Percentiles rank a stretch among this genome's conserved stretches.
phyloP scores from a whole-genome alignment of 2,329 filamentous ascomycete species.

The Claviceps spartinae region DNA sequence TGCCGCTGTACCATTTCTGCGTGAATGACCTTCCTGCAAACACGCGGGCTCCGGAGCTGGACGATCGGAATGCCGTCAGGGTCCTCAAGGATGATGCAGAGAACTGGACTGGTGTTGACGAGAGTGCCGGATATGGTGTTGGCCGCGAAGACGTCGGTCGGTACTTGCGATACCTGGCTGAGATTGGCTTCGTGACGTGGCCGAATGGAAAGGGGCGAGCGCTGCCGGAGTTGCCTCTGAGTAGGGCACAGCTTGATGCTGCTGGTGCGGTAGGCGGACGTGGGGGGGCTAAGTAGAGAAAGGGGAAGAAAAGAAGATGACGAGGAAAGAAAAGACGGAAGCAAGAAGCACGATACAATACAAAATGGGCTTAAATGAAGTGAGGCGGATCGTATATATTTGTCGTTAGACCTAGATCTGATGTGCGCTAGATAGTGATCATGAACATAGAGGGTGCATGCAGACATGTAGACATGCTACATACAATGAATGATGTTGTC shows the following conservation, averaged over 20 bases:
- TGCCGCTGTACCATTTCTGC: constrained; percentile 57
- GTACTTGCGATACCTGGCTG: constrained; percentile 16
- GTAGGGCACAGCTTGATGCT: constrained; percentile 11
- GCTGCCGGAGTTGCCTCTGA: constrained; percentile 12
- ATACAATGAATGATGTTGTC: no score
- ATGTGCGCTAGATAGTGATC: background rate
- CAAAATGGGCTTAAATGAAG: background rate
- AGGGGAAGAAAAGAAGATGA: background rate
- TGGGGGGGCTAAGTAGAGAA: constrained; percentile 8
- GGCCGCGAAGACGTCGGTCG: constrained; percentile 13
- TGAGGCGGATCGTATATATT: background rate
- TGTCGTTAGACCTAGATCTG: no score
- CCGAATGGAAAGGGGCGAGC: constrained; percentile 15
- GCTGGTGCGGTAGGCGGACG: constrained; percentile 13
- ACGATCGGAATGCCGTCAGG: constrained; percentile 47
- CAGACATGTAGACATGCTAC: background rate
- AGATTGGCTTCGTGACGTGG: constrained; percentile 17
- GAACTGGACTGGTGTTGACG: constrained; percentile 42
- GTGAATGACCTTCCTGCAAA: constrained; percentile 52
- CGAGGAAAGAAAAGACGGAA: background rate
- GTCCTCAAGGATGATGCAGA: constrained; percentile 50
- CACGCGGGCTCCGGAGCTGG: constrained; percentile 52
- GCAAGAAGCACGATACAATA: background rate
- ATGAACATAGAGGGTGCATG: background rate
- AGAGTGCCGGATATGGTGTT: constrained; percentile 30